Conservation (phyloP, 345 rosid genomes). For the Geranium brycei region DNA sequence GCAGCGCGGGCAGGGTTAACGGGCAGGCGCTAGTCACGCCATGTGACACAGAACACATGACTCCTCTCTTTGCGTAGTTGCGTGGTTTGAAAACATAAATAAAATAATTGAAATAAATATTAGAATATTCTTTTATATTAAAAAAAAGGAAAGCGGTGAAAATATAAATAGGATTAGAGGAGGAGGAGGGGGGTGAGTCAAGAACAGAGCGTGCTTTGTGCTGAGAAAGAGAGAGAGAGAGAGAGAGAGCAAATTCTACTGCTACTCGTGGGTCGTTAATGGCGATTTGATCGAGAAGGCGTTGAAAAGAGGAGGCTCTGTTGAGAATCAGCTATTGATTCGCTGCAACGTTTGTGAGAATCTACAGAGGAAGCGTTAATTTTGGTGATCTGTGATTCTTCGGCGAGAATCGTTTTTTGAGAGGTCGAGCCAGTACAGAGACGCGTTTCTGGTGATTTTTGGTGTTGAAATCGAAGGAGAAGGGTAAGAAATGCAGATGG, state of each 20-base stretch:
- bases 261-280: too few relatives aligned
- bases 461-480: neutral
- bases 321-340: too few relatives aligned
- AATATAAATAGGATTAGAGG: neutral
- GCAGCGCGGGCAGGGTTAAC: neutral
- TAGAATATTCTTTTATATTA: too few relatives aligned
- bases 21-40: constrained; percentile 1
- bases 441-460: neutral
- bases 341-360: neutral
- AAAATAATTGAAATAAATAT: too few relatives aligned
- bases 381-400: too few relatives aligned
- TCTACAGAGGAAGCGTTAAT: too few relatives aligned
- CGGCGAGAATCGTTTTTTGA: neutral
- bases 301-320: too few relatives aligned
- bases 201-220: neutral
- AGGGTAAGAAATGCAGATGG: constrained; percentile 4
- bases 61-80: neutral
- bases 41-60: neutral
- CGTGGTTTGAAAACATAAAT: neutral
- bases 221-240: neutral
- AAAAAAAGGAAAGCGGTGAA: neutral
- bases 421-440: neutral
- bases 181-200: neutral
- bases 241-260: too few relatives aligned
- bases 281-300: too few relatives aligned